These are phyloP conservation scores for Datura wrightii DNA, from an alignment of 257 asterid genomes.

Conservation along the genomic window DNA sequence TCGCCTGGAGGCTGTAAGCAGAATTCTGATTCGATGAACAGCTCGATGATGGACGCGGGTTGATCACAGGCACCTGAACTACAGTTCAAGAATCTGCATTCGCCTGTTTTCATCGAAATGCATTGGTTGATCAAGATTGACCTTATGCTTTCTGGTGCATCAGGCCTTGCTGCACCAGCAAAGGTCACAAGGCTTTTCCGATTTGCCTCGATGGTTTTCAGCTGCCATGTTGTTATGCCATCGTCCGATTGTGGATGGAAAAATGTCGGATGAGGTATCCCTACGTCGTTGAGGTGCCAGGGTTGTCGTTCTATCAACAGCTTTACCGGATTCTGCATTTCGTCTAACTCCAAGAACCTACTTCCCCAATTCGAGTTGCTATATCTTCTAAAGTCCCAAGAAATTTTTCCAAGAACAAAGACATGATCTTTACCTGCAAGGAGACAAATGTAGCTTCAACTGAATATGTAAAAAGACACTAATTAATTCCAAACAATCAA, in stretches of 20 bases:
- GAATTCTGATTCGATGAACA: constrained; percentile 63
- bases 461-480: background rate
- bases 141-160: constrained; percentile 50
- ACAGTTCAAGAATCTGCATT: constrained; percentile 64
- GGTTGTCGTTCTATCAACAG: constrained; percentile 70
- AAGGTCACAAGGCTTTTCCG: constrained; percentile 54
- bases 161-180: constrained; percentile 71
- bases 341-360: constrained; percentile 57
- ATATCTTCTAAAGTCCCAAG: constrained; percentile 73
- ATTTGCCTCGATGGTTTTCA: constrained; percentile 39
- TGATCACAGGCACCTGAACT: constrained; percentile 51
- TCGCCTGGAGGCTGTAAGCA: constrained; percentile 82
- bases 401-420: constrained; percentile 66
- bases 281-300: constrained; percentile 67
- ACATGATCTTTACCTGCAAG: constrained; percentile 56
- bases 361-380: constrained; percentile 61
- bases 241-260: constrained; percentile 74
- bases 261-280: constrained; percentile 72
- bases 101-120: background rate
- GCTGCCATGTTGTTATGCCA: constrained; percentile 62
- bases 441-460: background rate
- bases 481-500: background rate
- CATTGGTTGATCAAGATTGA: constrained; percentile 61
- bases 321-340: constrained; percentile 76
- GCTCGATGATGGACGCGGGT: constrained; percentile 49